These are phyloP conservation scores for Beauveria asiatica DNA, from an alignment of 2,329 filamentous ascomycete species.

Conservation along the genomic window DNA sequence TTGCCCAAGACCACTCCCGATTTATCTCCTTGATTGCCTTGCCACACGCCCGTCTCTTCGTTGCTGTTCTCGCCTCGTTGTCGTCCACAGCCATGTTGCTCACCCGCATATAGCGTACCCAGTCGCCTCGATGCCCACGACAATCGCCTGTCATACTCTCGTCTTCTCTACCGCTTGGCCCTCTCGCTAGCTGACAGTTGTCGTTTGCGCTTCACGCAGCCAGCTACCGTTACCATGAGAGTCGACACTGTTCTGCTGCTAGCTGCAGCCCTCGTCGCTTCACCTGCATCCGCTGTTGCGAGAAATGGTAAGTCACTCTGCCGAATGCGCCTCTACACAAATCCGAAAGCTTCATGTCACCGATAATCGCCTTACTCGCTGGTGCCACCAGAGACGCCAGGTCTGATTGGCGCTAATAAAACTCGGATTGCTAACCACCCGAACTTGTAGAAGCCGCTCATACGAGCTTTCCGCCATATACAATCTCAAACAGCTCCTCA, in stretches of 20 bases:
- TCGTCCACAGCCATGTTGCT: slow-evolving; percentile 2
- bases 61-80: background rate
- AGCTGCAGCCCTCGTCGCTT: slow-evolving; percentile 12
- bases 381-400: background rate
- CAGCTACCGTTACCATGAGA: slow-evolving; percentile 15
- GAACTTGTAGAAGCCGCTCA: background rate
- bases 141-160: background rate
- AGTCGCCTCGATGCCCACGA: slow-evolving; percentile 1
- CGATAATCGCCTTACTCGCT: background rate
- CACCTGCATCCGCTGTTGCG: slow-evolving; percentile 10
- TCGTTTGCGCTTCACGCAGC: background rate
- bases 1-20: background rate
- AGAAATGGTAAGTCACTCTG: slow-evolving; percentile 12
- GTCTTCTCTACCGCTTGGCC: background rate
- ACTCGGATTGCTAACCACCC: background rate
- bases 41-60: background rate
- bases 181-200: background rate
- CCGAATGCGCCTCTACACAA: background rate
- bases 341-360: too few species aligned
- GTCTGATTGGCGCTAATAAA: background rate
- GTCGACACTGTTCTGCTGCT: slow-evolving; percentile 12
- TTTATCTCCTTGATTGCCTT: background rate
- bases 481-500: slow-evolving; percentile 1
- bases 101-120: slow-evolving; percentile 1
- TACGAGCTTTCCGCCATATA: background rate